A percentile compares a stretch with the other conserved stretches of the same genome.
Conservation (phyloP, 2,329 filamentous ascomycete genomes). For the Fusarium anthophilum region DNA sequence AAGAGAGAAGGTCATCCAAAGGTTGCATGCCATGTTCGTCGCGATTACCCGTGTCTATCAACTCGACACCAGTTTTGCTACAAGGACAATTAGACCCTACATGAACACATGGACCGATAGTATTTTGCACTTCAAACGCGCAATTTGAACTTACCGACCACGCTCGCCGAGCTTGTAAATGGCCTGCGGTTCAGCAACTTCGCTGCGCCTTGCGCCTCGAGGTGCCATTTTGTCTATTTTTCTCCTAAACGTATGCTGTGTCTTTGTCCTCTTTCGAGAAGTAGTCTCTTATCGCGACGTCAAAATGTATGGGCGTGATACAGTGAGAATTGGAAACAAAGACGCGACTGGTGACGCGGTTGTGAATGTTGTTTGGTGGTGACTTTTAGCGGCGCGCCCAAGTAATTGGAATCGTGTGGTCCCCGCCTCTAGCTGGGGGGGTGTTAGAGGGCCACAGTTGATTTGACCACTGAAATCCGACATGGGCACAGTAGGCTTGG, state of each 20-base stretch:
- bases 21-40: slow-evolving; percentile 95
- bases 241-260: not conserved
- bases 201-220: slow-evolving; percentile 44
- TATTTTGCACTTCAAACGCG: not conserved
- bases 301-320: slow-evolving; percentile 4
- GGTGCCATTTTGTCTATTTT: slow-evolving; percentile 45
- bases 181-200: slow-evolving; percentile 45
- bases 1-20: slow-evolving; percentile 88
- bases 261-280: not conserved
- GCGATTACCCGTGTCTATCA: slow-evolving; percentile 80
- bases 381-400: slow-evolving; percentile 25
- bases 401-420: slow-evolving; percentile 15
- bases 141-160: slow-evolving; percentile 49
- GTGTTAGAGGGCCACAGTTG: slow-evolving; percentile 22
- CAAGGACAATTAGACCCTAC: slow-evolving; percentile 8
- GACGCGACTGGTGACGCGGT: slow-evolving; percentile 39
- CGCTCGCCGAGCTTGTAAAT: slow-evolving; percentile 49
- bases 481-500: not conserved
- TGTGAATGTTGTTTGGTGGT: slow-evolving; percentile 33
- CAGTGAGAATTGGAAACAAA: slow-evolving; percentile 14
- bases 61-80: slow-evolving; percentile 88
- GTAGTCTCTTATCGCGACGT: not conserved
- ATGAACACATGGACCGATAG: not conserved
- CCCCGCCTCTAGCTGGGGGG: slow-evolving; percentile 24
- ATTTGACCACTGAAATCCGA: slow-evolving; percentile 11